These are phyloP conservation scores for Cytospora chrysosperma DNA, from an alignment of 2,329 filamentous ascomycete genomes.

Conservation along the genomic window DNA sequence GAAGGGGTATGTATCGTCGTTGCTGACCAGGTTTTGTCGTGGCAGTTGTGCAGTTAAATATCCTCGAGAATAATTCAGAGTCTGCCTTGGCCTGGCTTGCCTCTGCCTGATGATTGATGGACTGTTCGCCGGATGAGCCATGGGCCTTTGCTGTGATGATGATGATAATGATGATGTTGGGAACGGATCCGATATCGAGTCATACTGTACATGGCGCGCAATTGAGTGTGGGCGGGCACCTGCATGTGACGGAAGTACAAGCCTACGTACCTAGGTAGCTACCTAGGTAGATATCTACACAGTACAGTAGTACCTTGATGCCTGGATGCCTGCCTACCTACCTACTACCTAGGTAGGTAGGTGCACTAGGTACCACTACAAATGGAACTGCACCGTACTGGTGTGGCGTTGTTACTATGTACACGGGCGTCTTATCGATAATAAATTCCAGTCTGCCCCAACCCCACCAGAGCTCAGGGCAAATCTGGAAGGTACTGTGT, in stretches of 20 bases:
- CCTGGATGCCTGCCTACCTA: too few species aligned
- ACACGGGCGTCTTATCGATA: too few species aligned
- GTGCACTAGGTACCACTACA: too few species aligned
- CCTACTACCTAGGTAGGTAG: too few species aligned
- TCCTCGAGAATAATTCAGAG: not conserved
- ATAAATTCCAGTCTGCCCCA: too few species aligned
- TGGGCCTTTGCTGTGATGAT: not conserved
- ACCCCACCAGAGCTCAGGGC: too few species aligned
- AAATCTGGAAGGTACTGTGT: too few species aligned
- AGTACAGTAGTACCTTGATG: too few species aligned
- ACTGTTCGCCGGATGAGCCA: constrained; percentile 17
- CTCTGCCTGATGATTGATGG: not conserved
- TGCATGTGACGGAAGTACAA: not conserved
- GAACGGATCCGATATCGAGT: constrained; percentile 8
- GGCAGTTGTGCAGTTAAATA: not conserved
- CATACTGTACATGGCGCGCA: constrained; percentile 9
- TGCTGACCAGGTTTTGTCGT: not conserved
- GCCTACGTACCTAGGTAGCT: not conserved
- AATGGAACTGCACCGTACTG: too few species aligned
- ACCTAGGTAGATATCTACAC: too few species aligned
- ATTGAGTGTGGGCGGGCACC: too few species aligned
- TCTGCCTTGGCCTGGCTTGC: not conserved
- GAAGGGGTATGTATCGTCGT: not conserved
- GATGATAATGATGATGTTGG: not conserved
- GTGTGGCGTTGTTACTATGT: too few species aligned